A percentile compares a stretch with the other conserved stretches of the same genome.
These are phyloP conservation scores for Luffa aegyptiaca DNA, from an alignment of 306 rosid genomes.

Conservation along the genomic window DNA sequence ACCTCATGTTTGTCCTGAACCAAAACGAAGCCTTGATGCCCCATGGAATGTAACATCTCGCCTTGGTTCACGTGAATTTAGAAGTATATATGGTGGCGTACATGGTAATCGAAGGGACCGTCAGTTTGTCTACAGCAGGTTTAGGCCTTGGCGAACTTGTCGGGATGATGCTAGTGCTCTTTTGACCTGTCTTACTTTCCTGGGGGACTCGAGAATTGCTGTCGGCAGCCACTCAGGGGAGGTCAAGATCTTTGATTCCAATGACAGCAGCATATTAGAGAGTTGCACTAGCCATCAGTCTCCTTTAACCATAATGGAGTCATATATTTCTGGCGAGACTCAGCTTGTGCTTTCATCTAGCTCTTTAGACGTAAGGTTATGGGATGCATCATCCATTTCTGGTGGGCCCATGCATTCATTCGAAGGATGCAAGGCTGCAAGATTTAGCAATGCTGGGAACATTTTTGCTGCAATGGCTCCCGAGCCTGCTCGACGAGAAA, in stretches of 20 bases:
- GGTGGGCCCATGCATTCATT: conserved; percentile 74
- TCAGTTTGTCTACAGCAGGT: conserved; percentile 89
- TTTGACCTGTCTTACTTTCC: conserved; percentile 79
- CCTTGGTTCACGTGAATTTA: conserved; percentile 85
- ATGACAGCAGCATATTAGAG: conserved; percentile 63
- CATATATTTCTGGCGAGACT: conserved; percentile 58
- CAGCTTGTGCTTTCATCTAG: conserved; percentile 86
- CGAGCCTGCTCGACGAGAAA: conserved; percentile 63
- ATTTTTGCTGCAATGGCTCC: conserved; percentile 69
- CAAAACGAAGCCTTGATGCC: conserved; percentile 84
- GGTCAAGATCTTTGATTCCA: conserved; percentile 72
- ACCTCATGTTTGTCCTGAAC: conserved; percentile 96
- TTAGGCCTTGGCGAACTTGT: conserved; percentile 94
- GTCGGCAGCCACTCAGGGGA: conserved; percentile 91
- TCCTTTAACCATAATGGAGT: conserved; percentile 75
- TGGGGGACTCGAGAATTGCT: conserved; percentile 71
- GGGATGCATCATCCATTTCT: conserved; percentile 71
- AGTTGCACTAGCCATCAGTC: conserved; percentile 74
- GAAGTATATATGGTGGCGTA: conserved; percentile 69
- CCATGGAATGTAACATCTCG: conserved; percentile 87
- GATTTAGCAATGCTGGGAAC: conserved; percentile 74
- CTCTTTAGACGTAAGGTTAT: conserved; percentile 70
- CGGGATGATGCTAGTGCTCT: conserved; percentile 78
- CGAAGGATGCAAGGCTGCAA: conserved; percentile 94
- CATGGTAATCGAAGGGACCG: conserved; percentile 95